Evolutionary conservation across 2,329 filamentous ascomycete species (phyloP).

Genomic region (Cryphonectria naterciae): DNA sequence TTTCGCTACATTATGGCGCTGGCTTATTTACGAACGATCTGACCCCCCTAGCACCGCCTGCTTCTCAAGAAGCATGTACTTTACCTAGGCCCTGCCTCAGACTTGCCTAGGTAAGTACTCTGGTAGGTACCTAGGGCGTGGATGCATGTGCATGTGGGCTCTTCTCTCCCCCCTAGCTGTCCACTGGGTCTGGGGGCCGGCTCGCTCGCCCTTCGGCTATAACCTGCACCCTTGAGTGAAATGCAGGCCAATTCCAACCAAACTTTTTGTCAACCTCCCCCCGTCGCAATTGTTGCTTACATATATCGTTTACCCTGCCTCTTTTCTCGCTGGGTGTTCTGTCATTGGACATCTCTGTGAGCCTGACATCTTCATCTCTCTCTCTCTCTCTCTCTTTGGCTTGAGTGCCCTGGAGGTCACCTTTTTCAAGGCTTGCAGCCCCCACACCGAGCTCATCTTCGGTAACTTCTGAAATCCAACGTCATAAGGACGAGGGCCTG

Average conservation of each 20-base stretch:
- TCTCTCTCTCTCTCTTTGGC: background rate
- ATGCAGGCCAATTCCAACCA: constrained; percentile 9
- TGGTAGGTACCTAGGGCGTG: background rate
- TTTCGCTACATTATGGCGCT: background rate
- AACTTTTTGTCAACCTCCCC: background rate
- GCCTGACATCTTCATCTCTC: background rate
- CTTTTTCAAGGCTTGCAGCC: background rate
- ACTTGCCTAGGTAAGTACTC: background rate
- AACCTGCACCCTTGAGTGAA: background rate
- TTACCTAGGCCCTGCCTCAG: background rate
- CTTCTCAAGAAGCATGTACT: background rate
- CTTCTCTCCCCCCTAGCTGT: background rate
- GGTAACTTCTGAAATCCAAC: background rate
- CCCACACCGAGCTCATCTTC: background rate
- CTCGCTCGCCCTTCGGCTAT: constrained; percentile 11
- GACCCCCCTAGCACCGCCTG: background rate
- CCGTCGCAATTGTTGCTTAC: background rate
- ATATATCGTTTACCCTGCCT: background rate
- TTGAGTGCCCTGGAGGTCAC: background rate
- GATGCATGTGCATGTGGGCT: background rate
- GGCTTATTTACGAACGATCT: background rate
- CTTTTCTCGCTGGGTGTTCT: background rate
- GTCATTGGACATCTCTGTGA: background rate
- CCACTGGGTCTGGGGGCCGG: background rate
- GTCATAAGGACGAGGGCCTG: background rate